Evolutionary conservation across 2,329 filamentous ascomycete genomes (phyloP), one percentile per base, ranked within the genome.

Genomic region (Ophiostoma tasmaniense): DNA sequence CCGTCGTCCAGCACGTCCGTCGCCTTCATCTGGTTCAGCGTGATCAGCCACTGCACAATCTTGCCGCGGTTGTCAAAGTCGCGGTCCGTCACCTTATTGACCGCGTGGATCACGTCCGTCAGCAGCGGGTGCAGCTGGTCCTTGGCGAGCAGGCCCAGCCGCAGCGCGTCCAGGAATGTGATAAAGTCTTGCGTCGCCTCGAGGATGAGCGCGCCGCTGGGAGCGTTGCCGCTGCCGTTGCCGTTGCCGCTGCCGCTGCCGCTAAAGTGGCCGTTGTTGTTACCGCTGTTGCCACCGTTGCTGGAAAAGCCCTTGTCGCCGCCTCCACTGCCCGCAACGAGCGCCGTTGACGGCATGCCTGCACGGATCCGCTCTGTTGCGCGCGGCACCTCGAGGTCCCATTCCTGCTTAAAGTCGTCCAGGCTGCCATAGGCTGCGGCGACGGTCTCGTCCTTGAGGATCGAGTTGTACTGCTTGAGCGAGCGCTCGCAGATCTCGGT

Each of bases 151-250:
- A 98, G 87, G 62, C 94, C 93, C 68, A 99, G 87, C 77, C 93
- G 93, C 74, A 99, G 85, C 20, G 95, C 96, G 77, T 99, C 95
- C 67, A 99, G 86, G 76, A 99, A 94, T 0, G 95, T 99, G 78
- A 99, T 99, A 78, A 99, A 99, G 78, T 97, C 96, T 78, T 99
- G 93, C 0, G 94, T 98, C 1, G 95, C 95, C 72, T 94, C 89
- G 59, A 96, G 82, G 70, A 98, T 96, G 45, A 97, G 79, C 2
- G 87, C 81, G 11, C 87, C 86, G 71, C 84, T 85, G 45, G 82
- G 61, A 8, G 61, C 61, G 33, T 37, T 64, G 33, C 30, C 17
- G 17, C 20, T 35, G 30, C 84, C n/a, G 13, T 42, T 22, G 64
- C 17, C 11, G 64, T 42, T 66, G 22, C 81, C 78, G 68, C 76